Conservation (phyloP, 176 grass and related monocot species). For the Phragmites australis region DNA sequence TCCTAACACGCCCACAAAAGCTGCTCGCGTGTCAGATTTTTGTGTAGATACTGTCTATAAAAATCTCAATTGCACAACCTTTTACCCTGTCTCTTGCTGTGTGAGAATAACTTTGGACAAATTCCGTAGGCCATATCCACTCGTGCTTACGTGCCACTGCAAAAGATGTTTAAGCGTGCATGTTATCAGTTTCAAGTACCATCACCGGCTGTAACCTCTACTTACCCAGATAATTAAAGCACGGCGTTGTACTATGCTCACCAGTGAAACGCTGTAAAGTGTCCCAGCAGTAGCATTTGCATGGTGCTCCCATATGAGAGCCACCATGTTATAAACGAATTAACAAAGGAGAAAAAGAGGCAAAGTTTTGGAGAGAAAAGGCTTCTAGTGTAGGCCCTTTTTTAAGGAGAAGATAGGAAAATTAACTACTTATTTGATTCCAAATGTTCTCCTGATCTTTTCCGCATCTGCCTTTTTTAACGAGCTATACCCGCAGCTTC, state of each 20-base stretch:
- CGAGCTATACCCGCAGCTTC: no score
- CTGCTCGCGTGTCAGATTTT: constrained; percentile 33
- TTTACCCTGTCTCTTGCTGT: constrained; percentile 36
- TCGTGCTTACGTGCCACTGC: neutral
- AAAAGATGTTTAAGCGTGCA: constrained; percentile 1
- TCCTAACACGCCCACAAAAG: constrained; percentile 45
- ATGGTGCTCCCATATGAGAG: constrained; percentile 31
- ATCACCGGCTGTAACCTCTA: constrained; percentile 28
- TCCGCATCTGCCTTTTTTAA: constrained; percentile 1
- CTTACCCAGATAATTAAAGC: constrained; percentile 41
- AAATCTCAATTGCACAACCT: neutral
- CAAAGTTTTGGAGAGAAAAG: neutral
- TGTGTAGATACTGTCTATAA: constrained; percentile 15
- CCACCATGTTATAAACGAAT: constrained; percentile 1
- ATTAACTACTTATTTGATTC: constrained; percentile 43
- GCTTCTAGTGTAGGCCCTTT: neutral
- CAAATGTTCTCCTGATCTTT: constrained; percentile 35
- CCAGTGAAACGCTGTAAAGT: constrained; percentile 48
- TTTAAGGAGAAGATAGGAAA: constrained; percentile 11
- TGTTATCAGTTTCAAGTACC: constrained; percentile 33
- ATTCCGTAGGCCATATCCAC: constrained; percentile 27
- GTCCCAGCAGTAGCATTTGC: neutral
- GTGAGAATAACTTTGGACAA: constrained; percentile 39
- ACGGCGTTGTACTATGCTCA: constrained; percentile 7
- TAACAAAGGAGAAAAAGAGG: neutral